Percentiles rank a stretch among this genome's conserved stretches.
These are phyloP conservation scores for Alternaria ethzedia DNA, from an alignment of 2,329 filamentous ascomycete genomes.

Conservation along the genomic window DNA sequence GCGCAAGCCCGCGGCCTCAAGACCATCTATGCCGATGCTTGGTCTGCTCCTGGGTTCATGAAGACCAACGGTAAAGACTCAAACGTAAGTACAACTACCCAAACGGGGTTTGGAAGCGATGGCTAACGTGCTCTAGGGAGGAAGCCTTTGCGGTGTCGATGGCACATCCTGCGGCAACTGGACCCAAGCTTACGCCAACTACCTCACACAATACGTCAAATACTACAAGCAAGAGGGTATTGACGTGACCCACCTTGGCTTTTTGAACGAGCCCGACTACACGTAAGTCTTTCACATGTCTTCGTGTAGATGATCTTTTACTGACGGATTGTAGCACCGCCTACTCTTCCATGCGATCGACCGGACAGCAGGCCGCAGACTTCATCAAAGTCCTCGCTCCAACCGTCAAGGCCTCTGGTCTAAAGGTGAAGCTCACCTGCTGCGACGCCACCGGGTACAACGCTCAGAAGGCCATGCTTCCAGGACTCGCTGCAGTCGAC, in stretches of 20 bases:
- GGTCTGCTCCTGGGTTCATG: background rate
- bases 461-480: background rate
- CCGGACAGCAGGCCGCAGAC: background rate
- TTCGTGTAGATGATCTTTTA: background rate
- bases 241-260: background rate
- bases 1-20: background rate
- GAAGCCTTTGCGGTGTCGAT: background rate
- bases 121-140: background rate
- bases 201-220: background rate
- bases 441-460: background rate
- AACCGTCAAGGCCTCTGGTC: background rate
- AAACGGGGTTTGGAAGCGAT: background rate
- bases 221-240: background rate
- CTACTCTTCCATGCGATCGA: background rate
- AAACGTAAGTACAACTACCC: background rate
- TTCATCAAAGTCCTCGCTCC: background rate
- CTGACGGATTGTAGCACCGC: background rate
- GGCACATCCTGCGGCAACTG: background rate
- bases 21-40: background rate
- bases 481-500: background rate
- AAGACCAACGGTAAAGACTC: background rate
- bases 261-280: background rate
- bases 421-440: background rate
- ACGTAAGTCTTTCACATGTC: background rate
- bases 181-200: background rate